Percentiles rank a stretch among this genome's conserved stretches.
These are phyloP conservation scores for Magnaporthales sp. DNA, from an alignment of 2,329 filamentous ascomycete species.

Conservation along the genomic window DNA sequence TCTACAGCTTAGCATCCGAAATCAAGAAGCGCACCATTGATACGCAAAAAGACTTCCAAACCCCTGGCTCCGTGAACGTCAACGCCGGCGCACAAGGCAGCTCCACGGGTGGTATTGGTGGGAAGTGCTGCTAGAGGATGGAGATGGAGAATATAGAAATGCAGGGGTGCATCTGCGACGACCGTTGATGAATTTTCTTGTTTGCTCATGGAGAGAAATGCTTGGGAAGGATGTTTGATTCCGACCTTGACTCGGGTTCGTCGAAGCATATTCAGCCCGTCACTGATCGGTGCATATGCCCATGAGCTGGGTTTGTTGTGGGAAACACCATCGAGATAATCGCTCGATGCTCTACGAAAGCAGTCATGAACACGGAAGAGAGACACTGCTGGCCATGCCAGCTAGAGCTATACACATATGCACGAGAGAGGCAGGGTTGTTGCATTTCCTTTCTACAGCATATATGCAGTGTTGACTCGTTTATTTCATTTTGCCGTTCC, in stretches of 20 bases:
- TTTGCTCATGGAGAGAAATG: not conserved
- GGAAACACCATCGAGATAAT: not conserved
- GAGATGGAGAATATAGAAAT: not conserved
- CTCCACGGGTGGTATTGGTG: constrained; percentile 40
- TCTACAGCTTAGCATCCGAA: constrained; percentile 88
- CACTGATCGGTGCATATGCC: not conserved
- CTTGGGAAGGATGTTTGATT: not conserved
- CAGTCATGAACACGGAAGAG: not conserved
- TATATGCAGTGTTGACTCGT: constrained; percentile 7
- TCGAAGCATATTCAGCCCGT: not conserved
- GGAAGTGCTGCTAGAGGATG: constrained; percentile 66
- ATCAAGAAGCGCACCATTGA: constrained; percentile 99
- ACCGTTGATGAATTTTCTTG: not conserved
- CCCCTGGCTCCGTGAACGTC: constrained; percentile 58
- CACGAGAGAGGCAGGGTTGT: not conserved
- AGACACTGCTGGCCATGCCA: not conserved
- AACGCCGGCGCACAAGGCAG: constrained; percentile 41
- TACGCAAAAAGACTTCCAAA: constrained; percentile 68
- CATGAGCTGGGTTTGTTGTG: not conserved
- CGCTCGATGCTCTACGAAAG: not conserved
- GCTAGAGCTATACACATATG: constrained; percentile 7
- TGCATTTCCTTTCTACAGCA: not conserved
- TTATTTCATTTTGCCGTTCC: not conserved
- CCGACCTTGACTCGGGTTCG: not conserved
- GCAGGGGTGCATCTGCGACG: not conserved